These are phyloP conservation scores for Saccharomycopsis synnaedendra DNA, from an alignment of 805 yeast genomes.

Conservation along the genomic window DNA sequence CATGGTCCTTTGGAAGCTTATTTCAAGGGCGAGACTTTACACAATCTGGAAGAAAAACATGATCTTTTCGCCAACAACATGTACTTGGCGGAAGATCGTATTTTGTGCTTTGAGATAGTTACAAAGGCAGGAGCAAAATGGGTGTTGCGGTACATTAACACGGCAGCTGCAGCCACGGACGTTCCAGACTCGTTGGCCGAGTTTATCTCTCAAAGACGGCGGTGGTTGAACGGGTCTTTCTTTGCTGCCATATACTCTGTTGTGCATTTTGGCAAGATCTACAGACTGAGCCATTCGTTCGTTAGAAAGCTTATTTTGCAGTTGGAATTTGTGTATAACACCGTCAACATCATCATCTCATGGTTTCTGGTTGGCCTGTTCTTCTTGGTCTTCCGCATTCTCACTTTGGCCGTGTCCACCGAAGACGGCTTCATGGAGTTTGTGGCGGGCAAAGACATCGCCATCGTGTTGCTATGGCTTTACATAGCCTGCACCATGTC, in stretches of 20 bases:
- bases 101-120: constrained; percentile 52
- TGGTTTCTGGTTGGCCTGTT: constrained; percentile 59
- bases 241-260: constrained; percentile 51
- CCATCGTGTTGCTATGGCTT: constrained; percentile 42
- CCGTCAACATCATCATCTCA: constrained; percentile 40
- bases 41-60: constrained; percentile 46
- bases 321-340: constrained; percentile 44
- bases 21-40: constrained; percentile 55
- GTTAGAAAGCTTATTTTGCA: constrained; percentile 40
- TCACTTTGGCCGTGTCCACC: constrained; percentile 39
- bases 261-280: constrained; percentile 43
- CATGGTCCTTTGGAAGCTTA: constrained; percentile 53
- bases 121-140: constrained; percentile 47
- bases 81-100: constrained; percentile 63
- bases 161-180: constrained; percentile 57
- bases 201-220: constrained; percentile 50
- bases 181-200: constrained; percentile 55
- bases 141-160: constrained; percentile 52
- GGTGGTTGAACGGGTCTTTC: constrained; percentile 63
- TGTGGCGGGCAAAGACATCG: constrained; percentile 34
- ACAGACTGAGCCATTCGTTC: constrained; percentile 41
- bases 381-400: constrained; percentile 50
- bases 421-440: constrained; percentile 33
- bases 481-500: constrained; percentile 45
- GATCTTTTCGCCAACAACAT: constrained; percentile 57